Base-by-base conservation (phyloP, 2,329 filamentous ascomycete genomes). In the Epichloe hybrida region DNA sequence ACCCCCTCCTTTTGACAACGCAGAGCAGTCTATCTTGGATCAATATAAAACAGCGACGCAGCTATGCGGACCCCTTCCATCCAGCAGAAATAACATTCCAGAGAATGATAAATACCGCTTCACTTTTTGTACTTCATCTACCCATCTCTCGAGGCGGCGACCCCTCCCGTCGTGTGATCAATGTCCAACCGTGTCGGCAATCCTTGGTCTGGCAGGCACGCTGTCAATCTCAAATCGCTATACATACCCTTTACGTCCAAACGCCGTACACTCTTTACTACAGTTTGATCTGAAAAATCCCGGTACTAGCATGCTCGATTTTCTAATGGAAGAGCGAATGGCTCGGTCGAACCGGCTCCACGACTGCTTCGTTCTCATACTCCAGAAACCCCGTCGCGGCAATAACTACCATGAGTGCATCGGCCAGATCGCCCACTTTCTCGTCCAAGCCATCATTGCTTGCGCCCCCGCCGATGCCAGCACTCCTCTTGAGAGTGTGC, bases 401-500 rank as follows among this genome's bases (percentile, higher is more conserved):
- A 61, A 96, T 86, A 56, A 97, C 73, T 50, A 93, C 74, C 67
- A 91, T 84, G 61, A 93, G 87, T 45, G 87, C 83, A 64, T 95
- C 88, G 5, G 90, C 87, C 57, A 97, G 68, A 58, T 91, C 88
- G 46, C 80, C 77, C 38, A 95, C 71, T 55, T 80, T 78, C 51
- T 81, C 73, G 49, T 81, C 80, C 37, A 81, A 71, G 6, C 55
- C 58, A 39, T 61, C 61, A 46, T 68, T 65, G 35, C 58, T 62
- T 46, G 61, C 66, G 2, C 66, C 66, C 5, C 64, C 68, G 39
- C 86, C 85, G 51, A 95, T 86, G 46, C 86, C 86, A 0, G 87
- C 87, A 58, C 86, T 87, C 57, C 89, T 77, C 72, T 98, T 98
- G 61, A 98, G 86, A 20, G 95, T 83, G 44, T 89, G 86, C 56